Conservation (phyloP, 176 grass and related monocot species). For the Eleusine coracana region DNA sequence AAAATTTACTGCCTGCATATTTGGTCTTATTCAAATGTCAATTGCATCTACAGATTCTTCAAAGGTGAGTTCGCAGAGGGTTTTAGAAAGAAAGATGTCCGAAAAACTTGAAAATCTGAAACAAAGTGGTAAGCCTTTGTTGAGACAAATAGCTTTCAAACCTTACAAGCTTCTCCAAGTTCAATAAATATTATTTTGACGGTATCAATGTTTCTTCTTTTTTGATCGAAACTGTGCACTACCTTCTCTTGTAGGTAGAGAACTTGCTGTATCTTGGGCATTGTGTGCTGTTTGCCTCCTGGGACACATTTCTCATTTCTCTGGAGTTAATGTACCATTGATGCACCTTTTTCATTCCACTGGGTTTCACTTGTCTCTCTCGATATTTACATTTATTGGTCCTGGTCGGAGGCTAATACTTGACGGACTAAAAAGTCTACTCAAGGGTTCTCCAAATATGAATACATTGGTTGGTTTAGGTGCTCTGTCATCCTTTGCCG, state of each 20-base stretch:
- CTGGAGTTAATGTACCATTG: conserved; percentile 64
- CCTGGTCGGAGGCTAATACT: conserved; percentile 84
- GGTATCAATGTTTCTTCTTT: background rate
- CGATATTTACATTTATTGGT: conserved; percentile 88
- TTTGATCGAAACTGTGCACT: conserved; percentile 11
- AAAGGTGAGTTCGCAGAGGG: conserved; percentile 53
- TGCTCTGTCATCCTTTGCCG: conserved; percentile 92
- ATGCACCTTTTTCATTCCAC: conserved; percentile 81
- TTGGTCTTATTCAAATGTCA: conserved; percentile 37
- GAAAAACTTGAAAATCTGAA: conserved; percentile 83
- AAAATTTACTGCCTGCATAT: conserved; percentile 17
- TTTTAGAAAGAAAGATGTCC: conserved; percentile 92
- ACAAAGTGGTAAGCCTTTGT: conserved; percentile 69
- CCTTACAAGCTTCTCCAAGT: background rate
- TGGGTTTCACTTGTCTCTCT: conserved; percentile 89
- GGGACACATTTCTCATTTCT: conserved; percentile 85
- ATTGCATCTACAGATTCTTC: conserved; percentile 65
- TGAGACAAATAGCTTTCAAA: conserved; percentile 34
- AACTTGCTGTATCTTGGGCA: conserved; percentile 97
- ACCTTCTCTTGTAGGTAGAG: conserved; percentile 67
- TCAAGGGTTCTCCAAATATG: conserved; percentile 89
- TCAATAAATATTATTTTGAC: background rate
- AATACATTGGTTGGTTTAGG: conserved; percentile 96
- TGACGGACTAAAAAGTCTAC: conserved; percentile 79
- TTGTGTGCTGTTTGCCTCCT: conserved; percentile 87